Percentiles rank a stretch among this genome's conserved stretches.
phyloP scores from a whole-genome alignment of 257 asterid genomes.

The Linaria vulgaris region DNA sequence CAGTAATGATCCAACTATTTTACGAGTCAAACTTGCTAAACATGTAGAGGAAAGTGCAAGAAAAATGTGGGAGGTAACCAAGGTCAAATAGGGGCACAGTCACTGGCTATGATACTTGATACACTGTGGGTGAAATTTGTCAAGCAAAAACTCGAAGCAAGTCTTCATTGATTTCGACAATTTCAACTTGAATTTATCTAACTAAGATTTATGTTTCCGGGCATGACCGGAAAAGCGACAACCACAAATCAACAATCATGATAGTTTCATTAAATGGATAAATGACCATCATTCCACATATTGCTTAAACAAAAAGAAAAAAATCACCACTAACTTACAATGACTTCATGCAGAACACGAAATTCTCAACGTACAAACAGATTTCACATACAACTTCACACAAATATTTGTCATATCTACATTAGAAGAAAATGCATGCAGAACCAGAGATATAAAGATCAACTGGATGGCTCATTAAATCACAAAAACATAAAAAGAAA shows the following conservation, averaged over 20 bases:
- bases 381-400: neutral
- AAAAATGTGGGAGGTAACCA: neutral
- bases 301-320: neutral
- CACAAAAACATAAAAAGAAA: neutral
- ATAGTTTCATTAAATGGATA: neutral
- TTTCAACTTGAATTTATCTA: neutral
- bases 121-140: constrained; percentile 5
- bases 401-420: neutral
- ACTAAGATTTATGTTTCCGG: neutral
- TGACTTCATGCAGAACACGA: neutral
- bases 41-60: neutral
- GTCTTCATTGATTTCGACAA: constrained; percentile 1
- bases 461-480: neutral
- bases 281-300: constrained; percentile 1
- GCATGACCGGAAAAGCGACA: neutral
- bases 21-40: constrained; percentile 13
- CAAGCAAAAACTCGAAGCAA: neutral
- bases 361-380: neutral
- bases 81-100: neutral
- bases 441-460: constrained; percentile 11
- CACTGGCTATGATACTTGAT: neutral
- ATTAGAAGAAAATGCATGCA: neutral
- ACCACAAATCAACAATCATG: neutral
- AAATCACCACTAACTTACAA: neutral
- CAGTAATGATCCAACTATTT: neutral